phyloP scores from a whole-genome alignment of 768 basidiomycete genomes.

The Podaxis sp. region DNA sequence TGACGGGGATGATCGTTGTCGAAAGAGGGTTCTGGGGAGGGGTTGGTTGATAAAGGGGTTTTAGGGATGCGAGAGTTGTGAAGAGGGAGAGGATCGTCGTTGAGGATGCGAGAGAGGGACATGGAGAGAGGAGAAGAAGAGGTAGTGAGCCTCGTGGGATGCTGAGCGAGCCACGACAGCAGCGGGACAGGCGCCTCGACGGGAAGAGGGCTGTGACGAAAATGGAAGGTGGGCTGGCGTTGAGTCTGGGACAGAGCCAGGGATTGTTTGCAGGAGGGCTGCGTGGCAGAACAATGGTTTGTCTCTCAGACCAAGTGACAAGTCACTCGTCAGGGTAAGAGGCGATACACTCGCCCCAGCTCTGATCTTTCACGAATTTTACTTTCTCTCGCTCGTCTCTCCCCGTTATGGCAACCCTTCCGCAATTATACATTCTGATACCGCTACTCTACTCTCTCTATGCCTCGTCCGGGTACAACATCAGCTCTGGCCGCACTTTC shows the following conservation, averaged over 20 bases:
- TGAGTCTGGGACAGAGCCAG: slow-evolving; percentile 8
- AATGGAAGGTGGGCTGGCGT: slow-evolving; percentile 16
- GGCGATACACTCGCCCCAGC: slow-evolving; percentile 3
- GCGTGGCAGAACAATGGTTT: slow-evolving; percentile 2
- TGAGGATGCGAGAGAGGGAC: slow-evolving; percentile 81
- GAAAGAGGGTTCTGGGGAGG: slow-evolving; percentile 20
- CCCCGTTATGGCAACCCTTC: slow-evolving; percentile 15
- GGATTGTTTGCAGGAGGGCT: not conserved
- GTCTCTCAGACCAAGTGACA: slow-evolving; percentile 5
- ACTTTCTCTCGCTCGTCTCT: slow-evolving; percentile 4
- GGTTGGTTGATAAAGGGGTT: slow-evolving; percentile 26
- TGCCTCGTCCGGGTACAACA: slow-evolving; percentile 67
- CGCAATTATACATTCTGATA: slow-evolving; percentile 20
- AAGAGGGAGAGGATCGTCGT: slow-evolving; percentile 57
- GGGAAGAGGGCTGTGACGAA: slow-evolving; percentile 13
- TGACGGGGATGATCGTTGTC: slow-evolving; percentile 20
- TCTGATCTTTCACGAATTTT: slow-evolving; percentile 9
- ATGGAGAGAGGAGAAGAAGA: slow-evolving; percentile 36
- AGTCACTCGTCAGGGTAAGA: slow-evolving; percentile 10
- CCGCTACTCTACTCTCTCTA: slow-evolving; percentile 17
- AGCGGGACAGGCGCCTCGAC: slow-evolving; percentile 21
- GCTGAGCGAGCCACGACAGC: slow-evolving; percentile 25
- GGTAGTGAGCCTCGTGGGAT: slow-evolving; percentile 36
- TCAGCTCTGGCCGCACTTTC: slow-evolving; percentile 90
- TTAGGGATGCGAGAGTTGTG: slow-evolving; percentile 32